Evolutionary conservation across 2,329 filamentous ascomycete species (phyloP).

Genomic region (Acephala macrosclerotiorum): DNA sequence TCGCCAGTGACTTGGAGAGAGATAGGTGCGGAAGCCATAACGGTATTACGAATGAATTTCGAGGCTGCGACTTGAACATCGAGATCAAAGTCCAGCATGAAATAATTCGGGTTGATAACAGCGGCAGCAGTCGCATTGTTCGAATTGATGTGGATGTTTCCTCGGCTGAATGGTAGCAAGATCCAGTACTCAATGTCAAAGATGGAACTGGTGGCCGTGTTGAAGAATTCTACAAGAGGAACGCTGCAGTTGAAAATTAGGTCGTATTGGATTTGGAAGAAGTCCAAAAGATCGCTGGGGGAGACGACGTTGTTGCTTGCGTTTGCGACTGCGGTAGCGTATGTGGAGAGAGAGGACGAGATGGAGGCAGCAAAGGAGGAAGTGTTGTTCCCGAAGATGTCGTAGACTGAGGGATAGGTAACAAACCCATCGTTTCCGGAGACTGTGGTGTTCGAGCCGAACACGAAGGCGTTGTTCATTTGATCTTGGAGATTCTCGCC

Average conservation of each 20-base stretch:
- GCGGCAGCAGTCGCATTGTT: conserved; percentile 35
- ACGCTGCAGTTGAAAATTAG: conserved; percentile 51
- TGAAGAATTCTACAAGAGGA: conserved; percentile 40
- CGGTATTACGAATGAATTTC: conserved; percentile 37
- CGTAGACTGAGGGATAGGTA: conserved; percentile 25
- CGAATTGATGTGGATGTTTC: conserved; percentile 51
- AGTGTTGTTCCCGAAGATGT: conserved; percentile 32
- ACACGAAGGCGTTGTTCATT: conserved; percentile 18
- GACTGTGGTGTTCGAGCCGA: conserved; percentile 37
- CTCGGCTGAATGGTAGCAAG: conserved; percentile 50
- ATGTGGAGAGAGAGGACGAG: conserved; percentile 24
- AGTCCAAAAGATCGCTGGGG: conserved; percentile 46
- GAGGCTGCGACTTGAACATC: conserved; percentile 45
- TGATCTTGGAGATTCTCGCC: conserved; percentile 49
- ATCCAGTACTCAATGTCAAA: conserved; percentile 49
- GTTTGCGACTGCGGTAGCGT: conserved; percentile 40
- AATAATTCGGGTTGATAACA: conserved; percentile 51
- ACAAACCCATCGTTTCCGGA: conserved; percentile 19
- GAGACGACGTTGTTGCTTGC: conserved; percentile 20
- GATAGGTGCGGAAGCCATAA: conserved; percentile 27
- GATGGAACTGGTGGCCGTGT: conserved; percentile 40
- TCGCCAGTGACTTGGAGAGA: conserved; percentile 21
- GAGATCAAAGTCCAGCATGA: conserved; percentile 49
- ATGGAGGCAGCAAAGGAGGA: conserved; percentile 12
- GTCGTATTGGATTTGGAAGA: conserved; percentile 55